phyloP scores from a whole-genome alignment of 2,329 filamentous ascomycete genomes.

The Sclerotinia subarctica region DNA sequence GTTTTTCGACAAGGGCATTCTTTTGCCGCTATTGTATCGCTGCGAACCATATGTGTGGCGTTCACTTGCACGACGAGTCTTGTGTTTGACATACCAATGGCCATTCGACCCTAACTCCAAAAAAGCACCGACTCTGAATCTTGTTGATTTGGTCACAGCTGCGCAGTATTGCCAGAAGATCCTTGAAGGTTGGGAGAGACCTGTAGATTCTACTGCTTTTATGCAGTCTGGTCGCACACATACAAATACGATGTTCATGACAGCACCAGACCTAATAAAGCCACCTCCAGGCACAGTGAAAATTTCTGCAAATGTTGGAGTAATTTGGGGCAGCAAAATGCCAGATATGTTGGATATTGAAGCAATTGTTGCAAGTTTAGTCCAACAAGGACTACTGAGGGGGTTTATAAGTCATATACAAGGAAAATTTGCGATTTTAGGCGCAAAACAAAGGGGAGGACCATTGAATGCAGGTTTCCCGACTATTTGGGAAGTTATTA shows the following conservation, averaged over 20 bases:
- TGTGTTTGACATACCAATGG: slow-evolving; percentile 73
- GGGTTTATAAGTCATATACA: slow-evolving; percentile 80
- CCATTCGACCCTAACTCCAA: slow-evolving; percentile 55
- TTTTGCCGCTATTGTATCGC: slow-evolving; percentile 71
- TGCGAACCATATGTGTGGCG: slow-evolving; percentile 83
- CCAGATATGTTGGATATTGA: slow-evolving; percentile 68
- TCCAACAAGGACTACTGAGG: slow-evolving; percentile 76
- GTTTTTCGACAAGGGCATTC: slow-evolving; percentile 72
- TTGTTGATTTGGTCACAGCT: slow-evolving; percentile 63
- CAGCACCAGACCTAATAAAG: slow-evolving; percentile 40
- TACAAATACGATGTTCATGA: slow-evolving; percentile 51
- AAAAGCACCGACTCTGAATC: slow-evolving; percentile 70
- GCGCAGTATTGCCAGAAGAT: slow-evolving; percentile 63
- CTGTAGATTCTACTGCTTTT: slow-evolving; percentile 34
- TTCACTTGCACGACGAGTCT: slow-evolving; percentile 72
- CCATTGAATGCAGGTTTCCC: slow-evolving; percentile 74
- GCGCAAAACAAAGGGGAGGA: slow-evolving; percentile 64
- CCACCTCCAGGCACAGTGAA: slow-evolving; percentile 48
- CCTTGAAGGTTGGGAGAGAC: slow-evolving; percentile 53
- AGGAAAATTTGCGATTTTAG: slow-evolving; percentile 76
- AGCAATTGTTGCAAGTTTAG: slow-evolving; percentile 69
- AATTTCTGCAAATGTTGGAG: slow-evolving; percentile 55
- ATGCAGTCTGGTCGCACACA: slow-evolving; percentile 39
- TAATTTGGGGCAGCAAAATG: slow-evolving; percentile 61
- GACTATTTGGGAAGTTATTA: slow-evolving; percentile 65